A percentile compares a stretch with the other conserved stretches of the same genome.
These are phyloP conservation scores for Phaeomoniella chlamydospora DNA, from an alignment of 2,329 filamentous ascomycete species.

Conservation along the genomic window DNA sequence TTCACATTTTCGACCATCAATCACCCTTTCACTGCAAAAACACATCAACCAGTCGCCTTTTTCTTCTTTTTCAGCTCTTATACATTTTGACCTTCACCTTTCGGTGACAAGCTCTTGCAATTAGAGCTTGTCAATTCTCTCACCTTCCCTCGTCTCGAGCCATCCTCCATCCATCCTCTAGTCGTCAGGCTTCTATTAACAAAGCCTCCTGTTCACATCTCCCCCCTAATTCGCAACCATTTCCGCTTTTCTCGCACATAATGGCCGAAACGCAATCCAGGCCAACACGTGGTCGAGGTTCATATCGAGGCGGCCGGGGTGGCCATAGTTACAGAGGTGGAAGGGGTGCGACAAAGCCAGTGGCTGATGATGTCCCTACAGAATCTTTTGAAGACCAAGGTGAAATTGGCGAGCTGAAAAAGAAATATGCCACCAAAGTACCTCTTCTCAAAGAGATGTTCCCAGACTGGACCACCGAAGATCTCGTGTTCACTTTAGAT, in stretches of 20 bases:
- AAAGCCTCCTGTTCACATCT: not conserved
- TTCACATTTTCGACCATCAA: not conserved
- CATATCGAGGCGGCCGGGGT: constrained; percentile 71
- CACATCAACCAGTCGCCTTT: not conserved
- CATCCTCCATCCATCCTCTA: not conserved
- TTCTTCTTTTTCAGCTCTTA: not conserved
- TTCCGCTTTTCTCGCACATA: not conserved
- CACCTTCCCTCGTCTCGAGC: not conserved
- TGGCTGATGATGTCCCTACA: constrained; percentile 44
- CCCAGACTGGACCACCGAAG: constrained; percentile 87
- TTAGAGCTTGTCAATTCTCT: not conserved
- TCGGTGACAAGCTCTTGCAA: not conserved
- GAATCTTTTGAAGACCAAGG: constrained; percentile 64
- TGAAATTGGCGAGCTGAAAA: constrained; percentile 84
- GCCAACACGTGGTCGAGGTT: constrained; percentile 65
- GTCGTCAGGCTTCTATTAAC: not conserved
- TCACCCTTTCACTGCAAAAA: not conserved
- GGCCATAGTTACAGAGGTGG: constrained; percentile 57
- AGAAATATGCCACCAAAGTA: constrained; percentile 69
- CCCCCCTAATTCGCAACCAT: not conserved
- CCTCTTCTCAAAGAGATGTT: constrained; percentile 82
- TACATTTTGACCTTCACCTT: not conserved
- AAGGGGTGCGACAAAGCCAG: constrained; percentile 46
- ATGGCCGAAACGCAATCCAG: not conserved
- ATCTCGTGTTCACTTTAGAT: constrained; percentile 82